A percentile compares a stretch with the other conserved stretches of the same genome.
Evolutionary conservation across 306 rosid species (phyloP).

Genomic region (Cyamopsis tetragonoloba): DNA sequence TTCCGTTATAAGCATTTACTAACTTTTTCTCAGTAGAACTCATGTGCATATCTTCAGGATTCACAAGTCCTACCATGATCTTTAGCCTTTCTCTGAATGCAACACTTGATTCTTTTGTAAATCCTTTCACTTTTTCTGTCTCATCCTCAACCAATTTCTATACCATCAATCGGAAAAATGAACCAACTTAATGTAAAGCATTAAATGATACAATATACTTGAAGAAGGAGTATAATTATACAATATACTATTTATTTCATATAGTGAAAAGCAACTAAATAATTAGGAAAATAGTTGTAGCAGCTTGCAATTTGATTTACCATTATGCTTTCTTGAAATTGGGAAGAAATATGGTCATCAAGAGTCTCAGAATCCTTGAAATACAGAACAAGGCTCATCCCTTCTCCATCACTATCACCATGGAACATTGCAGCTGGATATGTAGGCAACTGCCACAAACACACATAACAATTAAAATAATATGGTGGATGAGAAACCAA

Average conservation of each 20-base stretch:
- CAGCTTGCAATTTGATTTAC: conserved; percentile 27
- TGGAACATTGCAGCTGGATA: conserved; percentile 92
- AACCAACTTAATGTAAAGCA: background rate
- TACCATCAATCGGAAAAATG: conserved; percentile 10
- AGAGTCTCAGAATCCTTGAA: conserved; percentile 66
- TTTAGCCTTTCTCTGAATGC: conserved; percentile 86
- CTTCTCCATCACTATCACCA: conserved; percentile 92
- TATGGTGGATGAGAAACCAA: conserved; percentile 23
- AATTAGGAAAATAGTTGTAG: background rate
- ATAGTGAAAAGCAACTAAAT: background rate
- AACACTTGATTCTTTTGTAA: conserved; percentile 67
- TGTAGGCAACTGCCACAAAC: conserved; percentile 68
- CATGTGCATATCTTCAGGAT: conserved; percentile 83
- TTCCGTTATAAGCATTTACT: conserved; percentile 72
- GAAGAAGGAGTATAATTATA: background rate
- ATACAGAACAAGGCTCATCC: conserved; percentile 80
- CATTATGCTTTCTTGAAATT: conserved; percentile 75
- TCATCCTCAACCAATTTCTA: conserved; percentile 88
- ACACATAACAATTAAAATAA: background rate
- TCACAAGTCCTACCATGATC: conserved; percentile 82
- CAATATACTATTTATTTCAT: background rate
- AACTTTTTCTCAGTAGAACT: conserved; percentile 81
- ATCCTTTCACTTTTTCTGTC: conserved; percentile 80
- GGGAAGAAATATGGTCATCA: conserved; percentile 62
- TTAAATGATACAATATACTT: background rate